phyloP scores from a whole-genome alignment of 2,329 filamentous ascomycete genomes.

The Colletotrichum tamarilloi region DNA sequence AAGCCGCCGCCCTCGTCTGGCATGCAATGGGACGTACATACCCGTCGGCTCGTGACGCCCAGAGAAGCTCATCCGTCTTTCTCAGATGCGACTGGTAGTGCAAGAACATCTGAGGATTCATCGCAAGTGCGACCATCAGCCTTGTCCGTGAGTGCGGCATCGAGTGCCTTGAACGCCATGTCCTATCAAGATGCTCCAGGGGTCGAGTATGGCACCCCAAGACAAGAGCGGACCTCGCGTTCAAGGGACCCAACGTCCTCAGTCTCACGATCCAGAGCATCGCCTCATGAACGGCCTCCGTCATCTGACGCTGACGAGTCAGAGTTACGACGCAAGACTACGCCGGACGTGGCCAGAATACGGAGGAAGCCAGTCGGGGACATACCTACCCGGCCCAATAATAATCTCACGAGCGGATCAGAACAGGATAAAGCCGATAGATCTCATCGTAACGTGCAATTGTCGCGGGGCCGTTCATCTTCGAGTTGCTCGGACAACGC shows the following conservation, averaged over 20 bases:
- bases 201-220: constrained; percentile 24
- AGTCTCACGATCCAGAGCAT: not conserved
- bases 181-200: constrained; percentile 30
- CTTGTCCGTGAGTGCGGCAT: constrained; percentile 66
- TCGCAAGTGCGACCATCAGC: constrained; percentile 52
- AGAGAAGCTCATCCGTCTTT: constrained; percentile 46
- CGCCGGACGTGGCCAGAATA: constrained; percentile 17
- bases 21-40: constrained; percentile 66
- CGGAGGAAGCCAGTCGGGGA: constrained; percentile 25
- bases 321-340: constrained; percentile 9
- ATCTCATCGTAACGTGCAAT: not conserved
- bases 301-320: constrained; percentile 17
- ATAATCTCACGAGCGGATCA: constrained; percentile 7
- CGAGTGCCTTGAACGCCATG: constrained; percentile 60
- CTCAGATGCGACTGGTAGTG: constrained; percentile 41
- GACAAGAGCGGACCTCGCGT: constrained; percentile 1
- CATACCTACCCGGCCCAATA: not conserved
- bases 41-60: constrained; percentile 59
- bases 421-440: constrained; percentile 19
- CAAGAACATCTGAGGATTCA: constrained; percentile 55
- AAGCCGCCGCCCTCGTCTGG: constrained; percentile 44
- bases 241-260: not conserved
- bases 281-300: not conserved
- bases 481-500: constrained; percentile 22
- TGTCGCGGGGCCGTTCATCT: not conserved